These are phyloP conservation scores for Cairneyella variabilis DNA, from an alignment of 495 filamentous ascomycete genomes.

Conservation along the genomic window DNA sequence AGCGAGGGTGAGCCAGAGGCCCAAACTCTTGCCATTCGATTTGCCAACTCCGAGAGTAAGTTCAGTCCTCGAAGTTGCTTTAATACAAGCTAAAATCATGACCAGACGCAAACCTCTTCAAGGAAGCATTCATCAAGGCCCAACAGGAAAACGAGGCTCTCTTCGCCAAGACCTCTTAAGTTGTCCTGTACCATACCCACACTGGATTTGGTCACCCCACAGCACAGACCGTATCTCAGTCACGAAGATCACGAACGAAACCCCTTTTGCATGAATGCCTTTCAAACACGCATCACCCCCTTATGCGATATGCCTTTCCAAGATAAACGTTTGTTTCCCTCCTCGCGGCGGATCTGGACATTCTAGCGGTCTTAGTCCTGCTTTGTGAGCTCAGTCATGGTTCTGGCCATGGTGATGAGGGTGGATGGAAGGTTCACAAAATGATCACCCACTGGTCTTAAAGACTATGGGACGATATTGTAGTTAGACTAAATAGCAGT, in stretches of 20 bases:
- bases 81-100: conserved; percentile 22
- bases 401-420: conserved; percentile 24
- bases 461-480: conserved; percentile 18
- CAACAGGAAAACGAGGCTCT: conserved; percentile 93
- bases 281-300: conserved; percentile 15
- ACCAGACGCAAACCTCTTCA: conserved; percentile 92
- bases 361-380: conserved; percentile 13
- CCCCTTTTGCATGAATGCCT: conserved; percentile 21
- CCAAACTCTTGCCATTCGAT: conserved; percentile 92
- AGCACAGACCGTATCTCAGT: conserved; percentile 7
- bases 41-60: conserved; percentile 97
- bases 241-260: conserved; percentile 20
- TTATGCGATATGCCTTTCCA: conserved; percentile 15
- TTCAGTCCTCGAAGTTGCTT: conserved; percentile 12
- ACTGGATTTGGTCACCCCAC: conserved; percentile 7
- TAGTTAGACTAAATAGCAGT: conserved; percentile 32
- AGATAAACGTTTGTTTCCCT: conserved; percentile 10
- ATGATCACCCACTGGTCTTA: conserved; percentile 9
- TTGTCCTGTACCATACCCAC: background rate
- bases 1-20: conserved; percentile 97
- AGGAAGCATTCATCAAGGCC: conserved; percentile 96
- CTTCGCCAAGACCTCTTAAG: conserved; percentile 52
- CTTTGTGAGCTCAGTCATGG: conserved; percentile 16
- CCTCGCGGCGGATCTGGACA: conserved; percentile 10
- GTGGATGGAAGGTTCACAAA: conserved; percentile 17